Conservation (phyloP, 139 green algal species). For the Chlamydomonas asymmetrica region DNA sequence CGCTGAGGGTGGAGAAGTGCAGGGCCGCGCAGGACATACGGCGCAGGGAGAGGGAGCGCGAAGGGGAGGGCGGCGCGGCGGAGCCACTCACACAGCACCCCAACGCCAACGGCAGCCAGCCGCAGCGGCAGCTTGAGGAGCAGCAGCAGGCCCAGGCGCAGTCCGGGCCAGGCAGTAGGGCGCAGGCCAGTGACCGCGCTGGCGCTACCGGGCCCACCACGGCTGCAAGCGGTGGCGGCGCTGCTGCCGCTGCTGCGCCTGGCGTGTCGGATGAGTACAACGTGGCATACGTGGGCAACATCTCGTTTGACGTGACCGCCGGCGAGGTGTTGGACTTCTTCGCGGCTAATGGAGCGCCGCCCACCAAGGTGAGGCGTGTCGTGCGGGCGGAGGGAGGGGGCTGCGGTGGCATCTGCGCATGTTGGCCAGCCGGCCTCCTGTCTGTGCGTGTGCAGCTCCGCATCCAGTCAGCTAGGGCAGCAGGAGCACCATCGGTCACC, state of each 20-base stretch:
- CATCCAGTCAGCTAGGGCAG: too few species aligned
- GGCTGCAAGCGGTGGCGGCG: neutral
- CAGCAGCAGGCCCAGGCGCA: slow-evolving; percentile 4
- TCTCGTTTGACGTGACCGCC: slow-evolving; percentile 65
- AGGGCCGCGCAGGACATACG: slow-evolving; percentile 25
- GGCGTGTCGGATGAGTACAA: slow-evolving; percentile 63
- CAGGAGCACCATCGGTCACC: too few species aligned
- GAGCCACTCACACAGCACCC: neutral
- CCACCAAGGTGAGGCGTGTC: slow-evolving; percentile 41
- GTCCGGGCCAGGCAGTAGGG: neutral
- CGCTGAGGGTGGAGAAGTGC: slow-evolving; percentile 51
- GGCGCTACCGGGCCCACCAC: neutral
- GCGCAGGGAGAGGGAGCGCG: neutral
- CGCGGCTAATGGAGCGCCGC: slow-evolving; percentile 43
- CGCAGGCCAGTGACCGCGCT: neutral
- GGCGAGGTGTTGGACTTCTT: slow-evolving; percentile 68
- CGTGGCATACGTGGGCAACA: slow-evolving; percentile 81
- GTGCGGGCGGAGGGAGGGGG: neutral
- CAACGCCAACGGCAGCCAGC: slow-evolving; percentile 10
- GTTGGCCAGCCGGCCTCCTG: too few species aligned
- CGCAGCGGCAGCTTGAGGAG: neutral
- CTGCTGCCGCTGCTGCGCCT: slow-evolving; percentile 5
- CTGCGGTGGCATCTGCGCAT: too few species aligned
- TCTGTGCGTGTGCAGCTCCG: too few species aligned
- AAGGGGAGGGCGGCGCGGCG: neutral